Percentiles rank a stretch among this genome's conserved stretches.
Conservation (phyloP, 495 filamentous ascomycete species). For the Penicillium salamii region DNA sequence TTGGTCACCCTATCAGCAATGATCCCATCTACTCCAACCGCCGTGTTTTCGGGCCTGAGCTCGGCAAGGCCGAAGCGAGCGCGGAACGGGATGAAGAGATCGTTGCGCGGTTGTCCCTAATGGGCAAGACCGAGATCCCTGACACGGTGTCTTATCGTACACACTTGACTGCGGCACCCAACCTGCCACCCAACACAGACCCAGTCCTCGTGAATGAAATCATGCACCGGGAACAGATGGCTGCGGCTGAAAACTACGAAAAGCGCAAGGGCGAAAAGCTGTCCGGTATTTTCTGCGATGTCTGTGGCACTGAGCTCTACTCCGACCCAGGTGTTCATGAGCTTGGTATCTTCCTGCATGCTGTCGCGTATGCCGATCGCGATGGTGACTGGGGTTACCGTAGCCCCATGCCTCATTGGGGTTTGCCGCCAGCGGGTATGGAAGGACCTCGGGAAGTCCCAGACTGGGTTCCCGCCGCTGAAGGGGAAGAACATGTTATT, state of each 20-base stretch:
- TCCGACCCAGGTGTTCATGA: conserved; percentile 88
- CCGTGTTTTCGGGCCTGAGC: conserved; percentile 77
- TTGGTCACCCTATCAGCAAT: conserved; percentile 93
- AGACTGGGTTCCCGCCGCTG: conserved; percentile 35
- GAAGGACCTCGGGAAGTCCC: conserved; percentile 58
- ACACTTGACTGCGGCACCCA: conserved; percentile 42
- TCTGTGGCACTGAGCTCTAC: conserved; percentile 87
- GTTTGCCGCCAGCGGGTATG: conserved; percentile 64
- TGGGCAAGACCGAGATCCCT: conserved; percentile 90
- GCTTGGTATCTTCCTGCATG: conserved; percentile 90
- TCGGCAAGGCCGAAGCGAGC: conserved; percentile 67
- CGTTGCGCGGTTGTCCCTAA: conserved; percentile 75
- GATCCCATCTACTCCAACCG: conserved; percentile 97
- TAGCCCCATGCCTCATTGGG: conserved; percentile 83
- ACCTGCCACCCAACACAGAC: conserved; percentile 40
- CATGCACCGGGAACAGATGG: conserved; percentile 62
- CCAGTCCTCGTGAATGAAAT: conserved; percentile 38
- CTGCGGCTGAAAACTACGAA: conserved; percentile 82
- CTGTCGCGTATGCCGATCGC: conserved; percentile 78
- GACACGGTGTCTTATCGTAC: conserved; percentile 79
- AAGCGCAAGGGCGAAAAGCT: conserved; percentile 81
- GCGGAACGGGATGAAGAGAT: conserved; percentile 82
- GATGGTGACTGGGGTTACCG: conserved; percentile 82
- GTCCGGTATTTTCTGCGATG: conserved; percentile 74
- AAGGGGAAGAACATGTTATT: conserved; percentile 35